These are phyloP conservation scores for Mycotypha africana DNA, from an alignment of 371 early-diverging fungal genomes.

Conservation along the genomic window DNA sequence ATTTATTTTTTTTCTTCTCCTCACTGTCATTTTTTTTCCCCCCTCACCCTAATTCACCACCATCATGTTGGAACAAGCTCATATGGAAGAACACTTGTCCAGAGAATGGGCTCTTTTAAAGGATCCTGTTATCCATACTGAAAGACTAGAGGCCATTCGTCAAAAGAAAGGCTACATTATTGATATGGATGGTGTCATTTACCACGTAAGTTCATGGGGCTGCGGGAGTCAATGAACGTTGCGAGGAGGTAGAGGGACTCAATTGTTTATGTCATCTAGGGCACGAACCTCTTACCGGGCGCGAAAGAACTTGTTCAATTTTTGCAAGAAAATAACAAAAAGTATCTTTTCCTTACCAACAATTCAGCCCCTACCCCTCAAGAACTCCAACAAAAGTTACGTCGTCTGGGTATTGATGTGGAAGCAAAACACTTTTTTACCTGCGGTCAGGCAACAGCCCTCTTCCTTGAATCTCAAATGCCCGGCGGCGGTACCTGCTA, in stretches of 20 bases:
- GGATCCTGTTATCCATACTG: slow-evolving; percentile 33
- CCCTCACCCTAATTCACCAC: too few species aligned
- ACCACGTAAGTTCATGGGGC: slow-evolving; percentile 40
- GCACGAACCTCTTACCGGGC: slow-evolving; percentile 46
- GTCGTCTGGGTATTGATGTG: slow-evolving; percentile 54
- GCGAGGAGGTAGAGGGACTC: not conserved
- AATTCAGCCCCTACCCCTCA: slow-evolving; percentile 64
- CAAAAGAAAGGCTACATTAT: slow-evolving; percentile 56
- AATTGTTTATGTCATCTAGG: slow-evolving; percentile 20
- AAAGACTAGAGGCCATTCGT: slow-evolving; percentile 48
- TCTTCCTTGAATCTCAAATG: slow-evolving; percentile 53
- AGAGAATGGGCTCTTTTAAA: slow-evolving; percentile 35
- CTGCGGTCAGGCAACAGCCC: slow-evolving; percentile 58
- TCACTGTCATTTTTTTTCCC: too few species aligned
- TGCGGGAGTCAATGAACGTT: too few species aligned
- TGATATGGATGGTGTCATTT: slow-evolving; percentile 70
- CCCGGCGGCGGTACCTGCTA: slow-evolving; percentile 53
- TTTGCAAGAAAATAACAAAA: slow-evolving; percentile 52
- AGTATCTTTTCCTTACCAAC: slow-evolving; percentile 65
- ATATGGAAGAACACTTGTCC: slow-evolving; percentile 10
- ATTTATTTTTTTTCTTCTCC: too few species aligned
- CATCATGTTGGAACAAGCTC: too few species aligned
- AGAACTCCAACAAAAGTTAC: slow-evolving; percentile 56
- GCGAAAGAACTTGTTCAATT: slow-evolving; percentile 61
- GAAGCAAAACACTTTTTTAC: slow-evolving; percentile 59